Evolutionary conservation across 2,329 filamentous ascomycete genomes (phyloP).

Genomic region (Sphaerulina musiva): DNA sequence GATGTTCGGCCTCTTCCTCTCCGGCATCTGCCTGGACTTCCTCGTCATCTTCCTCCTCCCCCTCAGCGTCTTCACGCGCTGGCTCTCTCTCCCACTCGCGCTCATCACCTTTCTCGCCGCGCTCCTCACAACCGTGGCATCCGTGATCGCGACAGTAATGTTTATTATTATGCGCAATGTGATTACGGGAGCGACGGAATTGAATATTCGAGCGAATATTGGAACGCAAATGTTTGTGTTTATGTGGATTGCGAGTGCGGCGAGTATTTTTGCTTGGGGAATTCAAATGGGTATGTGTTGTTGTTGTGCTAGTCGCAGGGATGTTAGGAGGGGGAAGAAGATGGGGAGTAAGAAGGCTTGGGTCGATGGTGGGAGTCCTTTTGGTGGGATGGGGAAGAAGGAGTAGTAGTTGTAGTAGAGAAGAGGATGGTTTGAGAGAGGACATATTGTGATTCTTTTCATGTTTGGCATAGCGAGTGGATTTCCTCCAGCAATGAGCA

Average conservation of each 20-base stretch:
- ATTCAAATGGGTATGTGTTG: slow-evolving; percentile 72
- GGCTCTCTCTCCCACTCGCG: slow-evolving; percentile 59
- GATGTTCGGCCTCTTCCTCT: slow-evolving; percentile 87
- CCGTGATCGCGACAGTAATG: slow-evolving; percentile 74
- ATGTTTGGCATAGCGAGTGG: no score
- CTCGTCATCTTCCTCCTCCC: slow-evolving; percentile 62
- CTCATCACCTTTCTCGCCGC: slow-evolving; percentile 62
- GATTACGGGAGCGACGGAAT: slow-evolving; percentile 59
- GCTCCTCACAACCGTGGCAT: slow-evolving; percentile 61
- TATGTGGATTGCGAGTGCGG: slow-evolving; percentile 75
- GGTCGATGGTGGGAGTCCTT: slow-evolving; percentile 10
- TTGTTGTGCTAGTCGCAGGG: slow-evolving; percentile 58
- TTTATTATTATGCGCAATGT: slow-evolving; percentile 74
- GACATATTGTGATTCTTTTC: not conserved
- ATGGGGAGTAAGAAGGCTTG: slow-evolving; percentile 32
- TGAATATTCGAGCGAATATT: slow-evolving; percentile 58
- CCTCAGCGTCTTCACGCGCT: slow-evolving; percentile 47
- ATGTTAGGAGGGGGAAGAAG: slow-evolving; percentile 46
- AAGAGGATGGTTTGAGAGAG: slow-evolving; percentile 3
- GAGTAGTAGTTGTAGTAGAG: not conserved
- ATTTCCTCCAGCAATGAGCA: no score
- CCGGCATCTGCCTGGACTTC: slow-evolving; percentile 62
- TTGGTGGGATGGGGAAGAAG: slow-evolving; percentile 16
- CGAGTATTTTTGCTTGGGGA: slow-evolving; percentile 60
- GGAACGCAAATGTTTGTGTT: slow-evolving; percentile 73